Base-by-base conservation (phyloP, 2,329 filamentous ascomycete genomes). In the Colletotrichum somersetense region DNA sequence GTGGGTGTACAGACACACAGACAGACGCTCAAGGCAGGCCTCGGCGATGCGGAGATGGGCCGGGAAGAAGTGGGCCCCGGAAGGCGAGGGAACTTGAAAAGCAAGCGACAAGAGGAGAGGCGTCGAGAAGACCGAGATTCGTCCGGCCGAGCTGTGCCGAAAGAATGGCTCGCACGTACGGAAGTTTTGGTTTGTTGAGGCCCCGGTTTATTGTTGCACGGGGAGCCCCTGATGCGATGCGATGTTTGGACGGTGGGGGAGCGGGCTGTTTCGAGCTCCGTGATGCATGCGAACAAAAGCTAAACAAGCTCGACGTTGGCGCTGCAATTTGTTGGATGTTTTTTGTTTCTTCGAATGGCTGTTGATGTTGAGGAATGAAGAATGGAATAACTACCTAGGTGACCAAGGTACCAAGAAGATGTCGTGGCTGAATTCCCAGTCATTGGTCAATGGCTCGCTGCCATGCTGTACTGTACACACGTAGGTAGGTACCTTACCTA, bases 111-210 rank as follows among this genome's bases (percentile, higher is more conserved):
- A 14, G 7, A 3, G 14, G 4, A 26, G 18, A 35, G 10, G 61
- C n/a, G 5, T 3, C 10, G n/a, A 56, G 16, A 61, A 72, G 50
- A 53, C 70, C 70, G 70, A 72, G 70, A 70, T 72, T 72, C 66
- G 55, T 61, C 70, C 70, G 70, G 66, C 70, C 70, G 70, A 72
- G 66, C 70, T 70, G 61, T 61, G 66, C 70, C 70, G 70, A 72
- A 62, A 50, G 55, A 42, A 48, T n/a, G 16, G 59, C 66, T 72
- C 70, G 70, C 70, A 72, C 62, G 55, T 70, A 72, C 70, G 70
- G 70, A 72, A 70, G 70, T 72, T 72, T n/a, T 30, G 58, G 38
- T 56, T 46, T 52, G 38, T 56, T 20, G 67, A 18, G 18, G 61
- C 46, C 44, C 69, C 69, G 59, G n/a, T 64, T 63, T 4, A 40